Evolutionary conservation across 2,329 filamentous ascomycete species (phyloP), one percentile per base, ranked within the genome.

Genomic region (Leptographium procerum): DNA sequence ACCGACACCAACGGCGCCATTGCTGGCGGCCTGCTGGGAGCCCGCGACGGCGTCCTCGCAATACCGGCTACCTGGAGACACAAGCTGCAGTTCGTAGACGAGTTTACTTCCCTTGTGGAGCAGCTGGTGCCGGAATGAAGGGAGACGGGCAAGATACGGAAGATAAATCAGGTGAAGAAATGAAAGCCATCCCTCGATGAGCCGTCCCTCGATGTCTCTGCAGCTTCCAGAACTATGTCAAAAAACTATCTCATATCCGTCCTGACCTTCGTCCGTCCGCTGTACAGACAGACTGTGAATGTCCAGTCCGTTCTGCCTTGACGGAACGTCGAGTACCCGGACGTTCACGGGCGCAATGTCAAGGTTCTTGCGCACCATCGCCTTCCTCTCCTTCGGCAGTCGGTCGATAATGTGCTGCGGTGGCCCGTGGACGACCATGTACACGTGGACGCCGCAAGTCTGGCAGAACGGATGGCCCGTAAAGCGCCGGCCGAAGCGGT

Each of bases 1-100:
- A 73, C 74, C 0, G 76, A 78, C 60, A 77, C 75, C 0, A 78
- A 78, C 57, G 75, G 63, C 0, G 75, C 75, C 0, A 71, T 78
- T 48, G 73, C 75, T 0, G 75, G 76, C 1, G 75, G 75, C 0
- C 61, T 78, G 3, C 59, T 78, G 2, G 76, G 76, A 0, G 76
- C 75, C 1, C 65, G 74, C 29, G 74, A 77, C 53, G 76, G 76
- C 3, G 65, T 70, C 3, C 65, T 69, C 2, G 71, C 66, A 6
- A 71, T 78, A n/a, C 75, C 75, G 1, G 26, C 53, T n/a, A 40
- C 65, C 16, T 78, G 76, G 76, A 65, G 66, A 56, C 61, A 65
- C 10, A 67, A 65, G 61, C 60, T 76, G 60, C 73, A 76, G 65
- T 75, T 74, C 61, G 65, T 60, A 1, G 55, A 66, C 2, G 73